phyloP scores from a whole-genome alignment of 106 monocot genomes.

The Acanthochlamys bracteata region DNA sequence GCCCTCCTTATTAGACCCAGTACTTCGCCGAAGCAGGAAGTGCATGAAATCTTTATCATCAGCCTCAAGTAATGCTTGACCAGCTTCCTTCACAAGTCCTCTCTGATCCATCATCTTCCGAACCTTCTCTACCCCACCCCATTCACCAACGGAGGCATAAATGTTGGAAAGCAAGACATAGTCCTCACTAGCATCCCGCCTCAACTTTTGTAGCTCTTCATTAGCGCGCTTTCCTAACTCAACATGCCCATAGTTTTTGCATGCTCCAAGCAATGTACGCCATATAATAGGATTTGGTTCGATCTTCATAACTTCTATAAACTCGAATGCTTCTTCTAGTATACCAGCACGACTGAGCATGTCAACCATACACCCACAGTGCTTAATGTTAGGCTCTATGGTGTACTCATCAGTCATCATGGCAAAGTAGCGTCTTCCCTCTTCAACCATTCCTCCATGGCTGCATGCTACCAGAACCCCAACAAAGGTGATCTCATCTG shows the following conservation, averaged over 20 bases:
- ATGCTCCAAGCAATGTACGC: slow-evolving; percentile 68
- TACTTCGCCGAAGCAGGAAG: background rate
- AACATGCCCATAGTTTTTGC: slow-evolving; percentile 50
- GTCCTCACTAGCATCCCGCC: slow-evolving; percentile 45
- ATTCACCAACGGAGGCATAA: slow-evolving; percentile 54
- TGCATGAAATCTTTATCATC: slow-evolving; percentile 2
- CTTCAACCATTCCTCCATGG: slow-evolving; percentile 50
- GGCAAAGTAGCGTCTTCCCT: slow-evolving; percentile 36
- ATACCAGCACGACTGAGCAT: slow-evolving; percentile 60
- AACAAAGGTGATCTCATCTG: slow-evolving; percentile 71
- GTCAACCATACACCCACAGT: slow-evolving; percentile 83
- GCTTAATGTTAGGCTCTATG: slow-evolving; percentile 53
- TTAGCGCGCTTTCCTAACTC: slow-evolving; percentile 38
- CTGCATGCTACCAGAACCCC: slow-evolving; percentile 52
- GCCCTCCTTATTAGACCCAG: background rate
- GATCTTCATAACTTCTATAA: slow-evolving; percentile 32
- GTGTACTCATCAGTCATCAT: slow-evolving; percentile 46
- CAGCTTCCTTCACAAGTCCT: slow-evolving; percentile 61
- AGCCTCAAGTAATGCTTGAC: slow-evolving; percentile 20
- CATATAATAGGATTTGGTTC: slow-evolving; percentile 47
- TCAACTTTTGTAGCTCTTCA: slow-evolving; percentile 30
- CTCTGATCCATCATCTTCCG: slow-evolving; percentile 60
- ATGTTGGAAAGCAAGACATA: slow-evolving; percentile 67
- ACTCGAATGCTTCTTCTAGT: slow-evolving; percentile 43
- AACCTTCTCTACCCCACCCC: slow-evolving; percentile 41